Base-by-base conservation (phyloP, 805 yeast genomes). In the Candida manassasensis region DNA sequence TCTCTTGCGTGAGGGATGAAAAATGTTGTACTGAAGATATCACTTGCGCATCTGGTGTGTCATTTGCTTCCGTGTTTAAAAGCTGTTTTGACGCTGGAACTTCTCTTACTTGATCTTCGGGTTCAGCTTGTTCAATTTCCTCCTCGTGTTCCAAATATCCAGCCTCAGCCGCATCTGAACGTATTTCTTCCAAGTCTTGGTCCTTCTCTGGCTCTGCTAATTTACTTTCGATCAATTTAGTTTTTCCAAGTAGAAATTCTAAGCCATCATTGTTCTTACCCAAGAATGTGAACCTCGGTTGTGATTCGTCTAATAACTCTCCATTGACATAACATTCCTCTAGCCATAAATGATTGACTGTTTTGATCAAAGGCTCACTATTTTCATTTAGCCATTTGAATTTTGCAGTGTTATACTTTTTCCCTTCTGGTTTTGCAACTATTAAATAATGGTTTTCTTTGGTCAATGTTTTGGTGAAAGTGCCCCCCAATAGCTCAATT, bases 301-400 rank as follows among this genome's bases (percentile, higher is more conserved):
- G 49, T 0, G 59, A 47, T 3, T 56, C 69, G 25, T 78, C 75
- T 44, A 72, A 69, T 4, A 68, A 44, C 34, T 59, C 61, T 89
- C 93, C 84, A 30, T 69, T 57, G 8, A 59, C 45, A 41, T 71
- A 90, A 27, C 87, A 73, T 36, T 84, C 89, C 50, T 90, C 97
- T 10, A 90, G 58, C 98, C 98, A 90, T 10, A 80, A 51, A 57
- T 87, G 96, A 50, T 84, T 88, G 1, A 85, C 79, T 2, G 82
- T 65, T 19, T 69, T 68, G 15, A 85, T 53, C 4, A 40, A 38
- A 0, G 55, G 58, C 5, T 44, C 31, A 0, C 52, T 53, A 22
- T 47, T 35, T 7, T 36, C 60, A 22, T 47, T 48, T 3, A 57
- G 45, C 96, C 96, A 88, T 41, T 71, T 69, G 5, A 40, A 36